Percentiles rank a stretch among this genome's conserved stretches.
Conservation (phyloP, 2,329 filamentous ascomycete species). For the Tolypocladium ophioglossoides region DNA sequence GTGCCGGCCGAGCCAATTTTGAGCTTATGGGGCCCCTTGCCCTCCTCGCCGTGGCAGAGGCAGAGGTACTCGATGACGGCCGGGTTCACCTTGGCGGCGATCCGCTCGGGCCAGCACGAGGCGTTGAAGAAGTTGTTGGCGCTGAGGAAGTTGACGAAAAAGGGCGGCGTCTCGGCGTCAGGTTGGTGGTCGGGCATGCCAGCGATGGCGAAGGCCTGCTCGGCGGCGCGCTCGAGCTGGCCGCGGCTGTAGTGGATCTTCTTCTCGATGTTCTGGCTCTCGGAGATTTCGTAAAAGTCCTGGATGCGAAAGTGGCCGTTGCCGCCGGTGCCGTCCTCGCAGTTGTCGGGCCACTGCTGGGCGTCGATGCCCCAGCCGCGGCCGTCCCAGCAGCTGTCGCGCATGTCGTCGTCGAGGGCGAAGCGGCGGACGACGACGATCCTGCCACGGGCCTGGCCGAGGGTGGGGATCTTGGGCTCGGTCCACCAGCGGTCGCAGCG, state of each 20-base stretch:
- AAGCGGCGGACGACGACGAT: constrained; percentile 82
- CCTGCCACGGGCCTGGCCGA: constrained; percentile 71
- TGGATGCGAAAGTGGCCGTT: constrained; percentile 75
- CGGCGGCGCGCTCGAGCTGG: constrained; percentile 65
- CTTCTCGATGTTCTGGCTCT: constrained; percentile 63
- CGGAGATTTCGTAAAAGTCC: constrained; percentile 85
- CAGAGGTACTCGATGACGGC: constrained; percentile 55
- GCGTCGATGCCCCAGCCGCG: constrained; percentile 50
- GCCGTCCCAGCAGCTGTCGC: constrained; percentile 35
- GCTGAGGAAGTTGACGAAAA: constrained; percentile 85
- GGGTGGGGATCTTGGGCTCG: constrained; percentile 60
- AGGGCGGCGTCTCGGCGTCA: constrained; percentile 36
- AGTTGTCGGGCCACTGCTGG: constrained; percentile 77
- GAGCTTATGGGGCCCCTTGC: constrained; percentile 37
- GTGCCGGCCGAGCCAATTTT: constrained; percentile 63
- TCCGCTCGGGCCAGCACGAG: constrained; percentile 85
- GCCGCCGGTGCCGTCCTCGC: constrained; percentile 58
- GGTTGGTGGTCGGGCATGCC: constrained; percentile 17
- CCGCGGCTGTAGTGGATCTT: constrained; percentile 67
- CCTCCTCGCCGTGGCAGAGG: constrained; percentile 40
- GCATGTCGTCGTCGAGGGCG: constrained; percentile 45
- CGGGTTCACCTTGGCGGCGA: constrained; percentile 81
- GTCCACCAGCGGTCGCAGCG: constrained; percentile 63
- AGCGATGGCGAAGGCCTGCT: constrained; percentile 34
- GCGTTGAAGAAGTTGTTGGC: constrained; percentile 92